Evolutionary conservation across 2,329 filamentous ascomycete species (phyloP), one percentile per base, ranked within the genome.

Genomic region (Diaporthe sp.): DNA sequence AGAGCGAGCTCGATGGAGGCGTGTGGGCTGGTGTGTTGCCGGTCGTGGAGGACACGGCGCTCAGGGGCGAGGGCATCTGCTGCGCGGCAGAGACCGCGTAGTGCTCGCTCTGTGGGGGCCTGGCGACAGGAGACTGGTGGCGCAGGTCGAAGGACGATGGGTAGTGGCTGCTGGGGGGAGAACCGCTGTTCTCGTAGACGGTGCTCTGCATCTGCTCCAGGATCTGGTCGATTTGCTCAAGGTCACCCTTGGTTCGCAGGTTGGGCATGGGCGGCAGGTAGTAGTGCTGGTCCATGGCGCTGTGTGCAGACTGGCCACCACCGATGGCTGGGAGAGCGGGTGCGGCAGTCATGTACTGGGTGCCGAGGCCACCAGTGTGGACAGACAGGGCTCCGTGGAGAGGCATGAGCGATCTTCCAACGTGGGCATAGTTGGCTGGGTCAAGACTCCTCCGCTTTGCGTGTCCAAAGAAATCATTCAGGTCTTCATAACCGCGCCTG

Each of bases 191-290:
- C 85, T 98, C 97, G 82, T 98, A 98, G 66, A 98, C 95, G 60
- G 96, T 98, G 77, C 93, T 92, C 85, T 98, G 96, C 89, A 98
- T 96, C 85, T 98, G 95, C 85, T 98, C 95, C 72, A 99, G 90
- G 83, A 98, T 94, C 81, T 95, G 94, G 83, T 98, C 97, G 80
- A 98, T 96, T 82, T 97, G 95, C 82, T 97, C 87, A 57, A 99
- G 88, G 82, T 99, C 97, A 82, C 92, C 95, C 89, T 98, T 98
- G 66, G 96, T 98, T 81, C 96, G 92, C 73, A 97, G 89, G 80
- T 95, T 97, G 64, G 92, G 92, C 87, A 97, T 95, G 13, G 95
- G 92, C 71, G 97, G 95, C 75, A 98, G 89, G 77, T 95, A 95
- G 85, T 98, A 98, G 80, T 96, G 94, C 82, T 95, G 92, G 54